Evolutionary conservation across 192 early-diverging fungal genomes (phyloP), one percentile per base, ranked within the genome.

Genomic region (Backusella tuberculispora): DNA sequence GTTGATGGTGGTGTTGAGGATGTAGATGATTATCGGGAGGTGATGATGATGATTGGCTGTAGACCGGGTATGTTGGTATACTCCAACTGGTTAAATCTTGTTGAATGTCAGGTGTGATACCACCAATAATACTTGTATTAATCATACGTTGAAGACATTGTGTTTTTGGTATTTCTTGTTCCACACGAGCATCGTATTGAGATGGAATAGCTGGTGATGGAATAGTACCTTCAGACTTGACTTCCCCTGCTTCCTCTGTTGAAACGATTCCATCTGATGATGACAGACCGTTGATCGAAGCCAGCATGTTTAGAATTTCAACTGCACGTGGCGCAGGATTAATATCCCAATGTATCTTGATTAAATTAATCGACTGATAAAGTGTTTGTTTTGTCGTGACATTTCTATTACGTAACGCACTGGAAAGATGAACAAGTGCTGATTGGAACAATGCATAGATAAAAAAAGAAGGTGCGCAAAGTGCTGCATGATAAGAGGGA

Each of bases 91-190:
- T 24, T 41, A 38, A 26, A 15, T 69, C 34, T 63, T 48, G 24
- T 13, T 66, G 69, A 8, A 71, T 64, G 14, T 71, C 69, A n/a
- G 75, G 75, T 10, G 56, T 76, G 17, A 76, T 76, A 3, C 60
- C 63, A 50, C 75, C 69, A 6, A 75, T 67, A 2, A 75, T 68
- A 5, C 69, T 66, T 0, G 75, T 76, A 60, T 44, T 71, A 24
- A 76, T 76, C 63, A 71, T 76, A 10, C 68, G 56, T 21, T 73
- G 63, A 12, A 73, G 64, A 41, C 48, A 73, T 4, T 65, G 41
- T 0, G 60, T 15, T 37, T 73, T 73, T 38, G 72, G 72, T 24
- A 65, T 50, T 29, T 73, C 63, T 4, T 72, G 63, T 42, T 44
- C 60, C 6, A 24, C 53, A 9, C 24, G 3, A 1, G 53, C 53